Evolutionary conservation across 805 yeast species (phyloP).

Genomic region (Candida coquimbonensis): DNA sequence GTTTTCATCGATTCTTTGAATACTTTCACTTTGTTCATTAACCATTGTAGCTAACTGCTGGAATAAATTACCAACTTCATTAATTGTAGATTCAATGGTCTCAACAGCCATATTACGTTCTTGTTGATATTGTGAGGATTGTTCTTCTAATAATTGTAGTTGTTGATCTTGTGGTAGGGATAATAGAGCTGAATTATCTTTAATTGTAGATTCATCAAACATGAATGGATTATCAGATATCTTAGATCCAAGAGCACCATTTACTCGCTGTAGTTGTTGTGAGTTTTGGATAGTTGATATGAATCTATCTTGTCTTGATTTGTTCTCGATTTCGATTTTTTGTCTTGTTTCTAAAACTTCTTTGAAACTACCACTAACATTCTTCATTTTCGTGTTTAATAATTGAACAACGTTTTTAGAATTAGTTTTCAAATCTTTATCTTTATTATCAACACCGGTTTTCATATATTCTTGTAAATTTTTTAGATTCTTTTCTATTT

Average conservation of each 20-base stretch:
- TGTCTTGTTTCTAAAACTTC: slow-evolving; percentile 86
- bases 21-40: slow-evolving; percentile 93
- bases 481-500: slow-evolving; percentile 65
- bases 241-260: slow-evolving; percentile 8
- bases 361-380: slow-evolving; percentile 87
- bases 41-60: slow-evolving; percentile 97
- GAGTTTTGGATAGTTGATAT: slow-evolving; percentile 38
- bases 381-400: slow-evolving; percentile 83
- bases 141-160: slow-evolving; percentile 77
- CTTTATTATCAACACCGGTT: slow-evolving; percentile 28
- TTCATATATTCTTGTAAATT: slow-evolving; percentile 50
- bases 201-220: slow-evolving; percentile 15
- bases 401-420: slow-evolving; percentile 82
- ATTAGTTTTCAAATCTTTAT: slow-evolving; percentile 58
- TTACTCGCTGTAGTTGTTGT: slow-evolving; percentile 2
- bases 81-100: slow-evolving; percentile 93
- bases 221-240: slow-evolving; percentile 32
- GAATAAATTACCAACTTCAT: slow-evolving; percentile 91
- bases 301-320: slow-evolving; percentile 78
- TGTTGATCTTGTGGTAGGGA: slow-evolving; percentile 85
- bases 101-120: slow-evolving; percentile 89
- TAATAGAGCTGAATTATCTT: slow-evolving; percentile 32
- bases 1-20: slow-evolving; percentile 90
- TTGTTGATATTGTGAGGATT: slow-evolving; percentile 64
- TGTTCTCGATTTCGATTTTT: slow-evolving; percentile 70